Evolutionary conservation across 1,284 basidiomycete genomes (phyloP).

Genomic region (Leccinum subfulvum): DNA sequence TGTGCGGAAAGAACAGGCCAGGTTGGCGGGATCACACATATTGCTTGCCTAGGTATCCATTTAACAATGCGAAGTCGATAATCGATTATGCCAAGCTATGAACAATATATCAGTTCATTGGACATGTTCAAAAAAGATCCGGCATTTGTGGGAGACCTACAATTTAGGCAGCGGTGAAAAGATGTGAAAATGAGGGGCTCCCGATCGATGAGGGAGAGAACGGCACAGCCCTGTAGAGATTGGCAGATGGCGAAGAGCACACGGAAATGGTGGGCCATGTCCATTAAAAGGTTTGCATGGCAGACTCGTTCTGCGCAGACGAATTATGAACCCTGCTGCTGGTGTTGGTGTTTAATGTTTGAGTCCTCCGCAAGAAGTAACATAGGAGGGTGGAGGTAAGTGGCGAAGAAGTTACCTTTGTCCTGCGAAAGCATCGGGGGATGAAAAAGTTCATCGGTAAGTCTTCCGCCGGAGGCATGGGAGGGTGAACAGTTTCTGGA

Average conservation of each 20-base stretch:
- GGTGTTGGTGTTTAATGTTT: slow-evolving; percentile 34
- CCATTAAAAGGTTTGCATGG: slow-evolving; percentile 31
- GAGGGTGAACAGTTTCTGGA: slow-evolving; percentile 56
- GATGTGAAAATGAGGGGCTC: background rate
- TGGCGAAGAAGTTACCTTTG: too few species aligned
- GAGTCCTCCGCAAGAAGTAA: slow-evolving; percentile 38
- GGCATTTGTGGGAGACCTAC: slow-evolving; percentile 20
- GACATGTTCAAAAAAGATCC: too few species aligned
- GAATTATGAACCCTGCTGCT: slow-evolving; percentile 32
- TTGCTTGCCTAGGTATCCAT: too few species aligned
- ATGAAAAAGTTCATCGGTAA: too few species aligned
- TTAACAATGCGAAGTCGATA: too few species aligned
- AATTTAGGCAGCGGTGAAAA: slow-evolving; percentile 5
- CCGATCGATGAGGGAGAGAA: background rate
- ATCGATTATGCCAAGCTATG: too few species aligned
- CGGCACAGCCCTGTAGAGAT: slow-evolving; percentile 8
- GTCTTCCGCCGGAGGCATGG: slow-evolving; percentile 26
- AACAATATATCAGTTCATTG: too few species aligned
- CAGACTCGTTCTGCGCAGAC: slow-evolving; percentile 23
- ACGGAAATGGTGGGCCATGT: slow-evolving; percentile 9
- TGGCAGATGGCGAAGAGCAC: slow-evolving; percentile 10
- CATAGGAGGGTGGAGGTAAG: slow-evolving; percentile 35
- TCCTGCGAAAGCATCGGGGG: too few species aligned
- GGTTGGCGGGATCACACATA: too few species aligned
- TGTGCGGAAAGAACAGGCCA: too few species aligned